Evolutionary conservation across 192 early-diverging fungal species (phyloP).

Genomic region (Coemansia sp.): DNA sequence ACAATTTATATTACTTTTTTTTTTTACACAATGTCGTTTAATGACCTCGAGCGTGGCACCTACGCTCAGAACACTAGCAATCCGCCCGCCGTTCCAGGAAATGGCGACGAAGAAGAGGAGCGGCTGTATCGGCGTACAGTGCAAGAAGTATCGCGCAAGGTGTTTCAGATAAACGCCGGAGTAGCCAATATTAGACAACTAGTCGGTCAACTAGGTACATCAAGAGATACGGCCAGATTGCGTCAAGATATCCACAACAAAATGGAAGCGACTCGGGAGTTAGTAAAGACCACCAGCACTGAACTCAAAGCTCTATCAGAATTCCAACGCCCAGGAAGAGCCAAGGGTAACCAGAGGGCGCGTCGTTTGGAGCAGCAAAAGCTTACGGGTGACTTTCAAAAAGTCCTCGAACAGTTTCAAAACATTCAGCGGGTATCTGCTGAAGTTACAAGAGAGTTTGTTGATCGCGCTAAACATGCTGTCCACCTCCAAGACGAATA

Average conservation of each 20-base stretch:
- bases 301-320: constrained; percentile 76
- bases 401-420: constrained; percentile 88
- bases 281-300: constrained; percentile 73
- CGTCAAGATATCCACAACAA: constrained; percentile 58
- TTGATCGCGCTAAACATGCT: constrained; percentile 68
- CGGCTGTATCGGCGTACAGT: constrained; percentile 53
- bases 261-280: constrained; percentile 78
- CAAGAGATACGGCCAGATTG: constrained; percentile 73
- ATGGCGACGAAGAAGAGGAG: constrained; percentile 49
- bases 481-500: constrained; percentile 16
- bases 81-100: not conserved
- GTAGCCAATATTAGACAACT: constrained; percentile 80
- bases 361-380: constrained; percentile 90
- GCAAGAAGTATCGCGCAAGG: constrained; percentile 75
- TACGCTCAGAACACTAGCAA: constrained; percentile 20
- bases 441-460: constrained; percentile 80
- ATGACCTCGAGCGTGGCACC: constrained; percentile 60
- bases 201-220: constrained; percentile 72
- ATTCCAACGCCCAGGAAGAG: constrained; percentile 37
- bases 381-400: constrained; percentile 92
- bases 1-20: not conserved
- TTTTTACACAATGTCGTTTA: constrained; percentile 59
- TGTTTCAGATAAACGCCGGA: constrained; percentile 84
- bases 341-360: constrained; percentile 40
- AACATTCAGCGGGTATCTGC: constrained; percentile 78